Conservation (phyloP, 768 basidiomycete genomes). For the Hericium alpestre region DNA sequence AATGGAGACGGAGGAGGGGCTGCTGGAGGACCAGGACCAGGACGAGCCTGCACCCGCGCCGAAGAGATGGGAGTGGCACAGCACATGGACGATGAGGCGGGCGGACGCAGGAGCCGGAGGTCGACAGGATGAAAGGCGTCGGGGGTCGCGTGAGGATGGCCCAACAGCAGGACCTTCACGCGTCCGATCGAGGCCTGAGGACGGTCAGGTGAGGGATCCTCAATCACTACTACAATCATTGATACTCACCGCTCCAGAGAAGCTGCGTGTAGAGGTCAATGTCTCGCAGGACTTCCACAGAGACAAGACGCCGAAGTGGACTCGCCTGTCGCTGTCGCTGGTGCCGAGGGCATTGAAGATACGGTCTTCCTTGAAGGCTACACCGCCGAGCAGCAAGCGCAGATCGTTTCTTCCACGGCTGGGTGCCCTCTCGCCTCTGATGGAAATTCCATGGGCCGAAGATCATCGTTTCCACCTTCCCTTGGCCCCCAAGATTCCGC, state of each 20-base stretch:
- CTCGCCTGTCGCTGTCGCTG: background rate
- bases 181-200: background rate
- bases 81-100: background rate
- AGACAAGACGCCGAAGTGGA: background rate
- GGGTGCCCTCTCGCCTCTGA: background rate
- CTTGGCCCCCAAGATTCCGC: no score
- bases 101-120: background rate
- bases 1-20: background rate
- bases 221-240: no score
- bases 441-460: background rate
- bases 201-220: background rate
- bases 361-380: background rate
- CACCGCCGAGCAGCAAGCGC: background rate
- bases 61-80: background rate
- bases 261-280: background rate
- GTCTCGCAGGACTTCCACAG: background rate
- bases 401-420: background rate
- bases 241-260: background rate
- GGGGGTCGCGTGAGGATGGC: background rate
- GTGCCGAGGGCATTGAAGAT: background rate
- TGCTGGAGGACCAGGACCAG: background rate
- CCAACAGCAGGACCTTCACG: no score
- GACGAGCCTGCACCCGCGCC: background rate
- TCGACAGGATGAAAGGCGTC: background rate
- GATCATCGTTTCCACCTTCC: background rate